These are phyloP conservation scores for Cyclanthera cordifolia DNA, from an alignment of 306 rosid genomes.

Conservation along the genomic window DNA sequence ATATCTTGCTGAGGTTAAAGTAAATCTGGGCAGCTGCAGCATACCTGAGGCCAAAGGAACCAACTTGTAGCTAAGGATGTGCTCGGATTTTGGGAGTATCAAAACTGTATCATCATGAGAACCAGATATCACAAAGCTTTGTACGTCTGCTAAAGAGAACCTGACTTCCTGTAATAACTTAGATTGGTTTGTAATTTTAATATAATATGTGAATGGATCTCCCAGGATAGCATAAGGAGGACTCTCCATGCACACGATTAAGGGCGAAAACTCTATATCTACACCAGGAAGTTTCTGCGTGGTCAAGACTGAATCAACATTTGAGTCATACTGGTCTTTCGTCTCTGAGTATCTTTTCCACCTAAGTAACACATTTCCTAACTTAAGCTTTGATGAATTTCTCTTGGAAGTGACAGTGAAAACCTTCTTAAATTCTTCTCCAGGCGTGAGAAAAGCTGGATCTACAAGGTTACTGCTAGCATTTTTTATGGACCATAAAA, in stretches of 20 bases:
- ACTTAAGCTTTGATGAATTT: constrained; percentile 38
- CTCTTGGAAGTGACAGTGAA: constrained; percentile 43
- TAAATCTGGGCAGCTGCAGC: constrained; percentile 68
- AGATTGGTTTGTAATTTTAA: constrained; percentile 63
- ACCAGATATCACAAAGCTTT: constrained; percentile 78
- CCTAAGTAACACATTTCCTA: constrained; percentile 56
- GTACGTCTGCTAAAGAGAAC: constrained; percentile 62
- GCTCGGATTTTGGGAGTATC: constrained; percentile 80
- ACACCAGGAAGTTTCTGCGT: constrained; percentile 52
- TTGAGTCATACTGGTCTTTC: constrained; percentile 33
- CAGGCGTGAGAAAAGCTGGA: constrained; percentile 53
- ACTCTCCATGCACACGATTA: constrained; percentile 74
- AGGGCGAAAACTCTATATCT: constrained; percentile 54
- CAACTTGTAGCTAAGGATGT: constrained; percentile 64
- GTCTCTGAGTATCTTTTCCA: constrained; percentile 66
- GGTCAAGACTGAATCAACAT: constrained; percentile 41
- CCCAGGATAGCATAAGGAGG: constrained; percentile 80
- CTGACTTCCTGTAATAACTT: constrained; percentile 72
- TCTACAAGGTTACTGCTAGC: constrained; percentile 35
- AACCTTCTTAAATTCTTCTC: constrained; percentile 84
- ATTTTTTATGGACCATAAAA: constrained; percentile 39
- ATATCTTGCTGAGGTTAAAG: constrained; percentile 62
- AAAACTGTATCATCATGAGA: constrained; percentile 57
- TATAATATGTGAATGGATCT: constrained; percentile 64
- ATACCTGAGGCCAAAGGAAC: constrained; percentile 77